Evolutionary conservation across 1,284 basidiomycete genomes (phyloP).

Genomic region (Veloporphyrellus conicus): DNA sequence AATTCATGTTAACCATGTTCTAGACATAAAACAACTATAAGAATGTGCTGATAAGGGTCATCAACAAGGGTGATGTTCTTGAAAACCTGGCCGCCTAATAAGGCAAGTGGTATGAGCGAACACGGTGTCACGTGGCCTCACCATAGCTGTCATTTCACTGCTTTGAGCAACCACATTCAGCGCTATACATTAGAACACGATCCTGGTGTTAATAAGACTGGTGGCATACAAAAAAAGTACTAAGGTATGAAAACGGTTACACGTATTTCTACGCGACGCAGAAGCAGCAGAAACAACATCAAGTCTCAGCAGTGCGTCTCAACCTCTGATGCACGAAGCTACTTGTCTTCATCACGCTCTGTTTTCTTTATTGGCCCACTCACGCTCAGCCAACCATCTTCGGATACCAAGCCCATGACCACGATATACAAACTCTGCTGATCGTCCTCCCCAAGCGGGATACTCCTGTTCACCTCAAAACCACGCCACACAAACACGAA

Average conservation of each 20-base stretch:
- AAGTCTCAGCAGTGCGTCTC: too few species aligned
- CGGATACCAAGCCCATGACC: slow-evolving; percentile 17
- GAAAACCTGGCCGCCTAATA: too few species aligned
- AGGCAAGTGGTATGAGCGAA: too few species aligned
- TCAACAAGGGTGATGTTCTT: too few species aligned
- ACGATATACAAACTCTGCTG: slow-evolving; percentile 43
- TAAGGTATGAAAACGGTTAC: neutral
- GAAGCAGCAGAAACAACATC: neutral
- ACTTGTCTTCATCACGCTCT: neutral
- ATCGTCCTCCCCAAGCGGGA: slow-evolving; percentile 43
- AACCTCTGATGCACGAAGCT: neutral
- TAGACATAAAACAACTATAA: too few species aligned
- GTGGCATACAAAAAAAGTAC: neutral
- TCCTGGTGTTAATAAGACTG: neutral
- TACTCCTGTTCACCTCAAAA: slow-evolving; percentile 32
- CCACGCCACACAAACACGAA: slow-evolving; percentile 38
- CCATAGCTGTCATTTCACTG: too few species aligned
- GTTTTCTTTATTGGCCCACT: neutral
- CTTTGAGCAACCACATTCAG: too few species aligned
- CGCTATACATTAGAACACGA: neutral
- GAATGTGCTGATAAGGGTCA: too few species aligned
- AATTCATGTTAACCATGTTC: too few species aligned
- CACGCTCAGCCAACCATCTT: slow-evolving; percentile 3
- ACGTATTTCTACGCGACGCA: neutral
- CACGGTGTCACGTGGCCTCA: too few species aligned